phyloP scores from a whole-genome alignment of 306 rosid species.

The Fragaria iinumae region DNA sequence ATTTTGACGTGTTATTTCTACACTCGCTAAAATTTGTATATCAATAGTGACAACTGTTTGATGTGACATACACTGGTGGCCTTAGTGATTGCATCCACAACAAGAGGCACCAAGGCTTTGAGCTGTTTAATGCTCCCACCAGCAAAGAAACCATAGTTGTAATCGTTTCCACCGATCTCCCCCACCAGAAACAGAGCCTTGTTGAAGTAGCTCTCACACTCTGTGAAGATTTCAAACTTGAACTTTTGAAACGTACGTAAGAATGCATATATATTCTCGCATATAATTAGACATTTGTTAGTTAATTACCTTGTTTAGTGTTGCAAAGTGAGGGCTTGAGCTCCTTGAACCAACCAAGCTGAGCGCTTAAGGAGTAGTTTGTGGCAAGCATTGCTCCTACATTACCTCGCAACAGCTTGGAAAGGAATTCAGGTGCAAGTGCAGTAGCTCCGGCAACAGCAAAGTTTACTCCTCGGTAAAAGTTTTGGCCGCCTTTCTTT shows the following conservation, averaged over 20 bases:
- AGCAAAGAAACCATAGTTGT: conserved; percentile 47
- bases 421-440: conserved; percentile 52
- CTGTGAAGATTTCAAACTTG: conserved; percentile 23
- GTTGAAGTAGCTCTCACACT: conserved; percentile 54
- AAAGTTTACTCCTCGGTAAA: conserved; percentile 53
- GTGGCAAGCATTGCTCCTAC: conserved; percentile 43
- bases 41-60: not conserved
- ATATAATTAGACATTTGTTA: not conserved
- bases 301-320: conserved; percentile 44
- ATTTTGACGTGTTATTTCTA: no score
- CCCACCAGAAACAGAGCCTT: conserved; percentile 62
- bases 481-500: conserved; percentile 32
- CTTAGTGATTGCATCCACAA: conserved; percentile 43
- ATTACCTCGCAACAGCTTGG: conserved; percentile 1
- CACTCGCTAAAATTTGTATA: not conserved
- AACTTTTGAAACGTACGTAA: not conserved
- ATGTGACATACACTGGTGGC: conserved; percentile 41
- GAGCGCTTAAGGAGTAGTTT: conserved; percentile 48
- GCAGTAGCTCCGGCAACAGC: conserved; percentile 90
- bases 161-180: conserved; percentile 84
- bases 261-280: no score
- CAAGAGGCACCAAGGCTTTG: conserved; percentile 39
- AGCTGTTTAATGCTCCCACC: conserved; percentile 46
- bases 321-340: conserved; percentile 56
- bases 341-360: conserved; percentile 70